Evolutionary conservation across 805 yeast species (phyloP), one percentile per base, ranked within the genome.

Genomic region (Nakazawaea siamensis): DNA sequence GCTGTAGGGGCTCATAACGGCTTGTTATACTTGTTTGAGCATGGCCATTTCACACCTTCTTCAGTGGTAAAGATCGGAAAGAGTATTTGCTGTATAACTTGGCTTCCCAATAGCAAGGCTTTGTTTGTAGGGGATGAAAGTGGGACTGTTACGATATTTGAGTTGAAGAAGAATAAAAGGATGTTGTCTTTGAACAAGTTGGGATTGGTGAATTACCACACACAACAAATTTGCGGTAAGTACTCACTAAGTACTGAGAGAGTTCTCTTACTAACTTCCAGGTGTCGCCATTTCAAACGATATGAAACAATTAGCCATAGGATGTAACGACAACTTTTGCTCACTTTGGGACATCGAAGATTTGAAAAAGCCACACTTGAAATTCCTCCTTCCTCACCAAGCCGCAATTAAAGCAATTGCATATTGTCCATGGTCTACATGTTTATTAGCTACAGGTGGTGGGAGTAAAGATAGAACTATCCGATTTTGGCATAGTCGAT

Each of bases 331-430:
- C 50, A 85, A 87, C 48, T 61, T 73, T 13, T 83, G 90, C 39
- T 67, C 83, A 1, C 60, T 88, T 2, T 87, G 95, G 95, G 75
- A 81, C 44, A 66, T 82, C 15, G 34, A 58, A 2, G 50, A 64
- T 35, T 39, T 57, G 4, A 28, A 41, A 4, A 36, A 50, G 0
- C 81, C 90, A 8, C 47, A 36, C 16, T 46, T 71, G 31, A 55
- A 59, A 40, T 73, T 66, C 49, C 51, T 55, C 8, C 59, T 87
- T 34, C 72, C 67, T 1, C 97, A 88, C 48, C 59, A 63, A 2
- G 94, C 95, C 1, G 97, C 97, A 0, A 88, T 88, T 0, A 87
- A 87, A 47, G 97, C 95, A 0, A 62, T 88, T 29, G 81, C 90
- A 3, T 88, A 73, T 47, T 88, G 96, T 51, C 97, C 97, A 0